phyloP scores from a whole-genome alignment of 768 basidiomycete species.

The Tylopilus felleus region DNA sequence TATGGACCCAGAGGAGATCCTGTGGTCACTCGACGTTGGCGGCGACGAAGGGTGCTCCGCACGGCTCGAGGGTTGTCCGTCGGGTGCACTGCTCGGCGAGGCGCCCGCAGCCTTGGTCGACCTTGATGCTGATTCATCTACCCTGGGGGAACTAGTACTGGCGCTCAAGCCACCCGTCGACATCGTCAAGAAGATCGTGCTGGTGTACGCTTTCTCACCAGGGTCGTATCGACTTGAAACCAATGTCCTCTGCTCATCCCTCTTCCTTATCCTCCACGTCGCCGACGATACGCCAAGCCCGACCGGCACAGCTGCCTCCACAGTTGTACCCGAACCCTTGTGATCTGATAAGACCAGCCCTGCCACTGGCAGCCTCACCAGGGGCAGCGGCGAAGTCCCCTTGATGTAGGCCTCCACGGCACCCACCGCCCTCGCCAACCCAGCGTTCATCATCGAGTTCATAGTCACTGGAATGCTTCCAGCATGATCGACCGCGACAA shows the following conservation, averaged over 20 bases:
- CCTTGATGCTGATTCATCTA: conserved; percentile 40
- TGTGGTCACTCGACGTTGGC: conserved; percentile 14
- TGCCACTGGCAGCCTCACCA: conserved; percentile 64
- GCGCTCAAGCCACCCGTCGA: conserved; percentile 10
- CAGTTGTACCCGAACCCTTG: conserved; percentile 30
- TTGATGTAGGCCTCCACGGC: conserved; percentile 75
- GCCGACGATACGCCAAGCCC: conserved; percentile 28
- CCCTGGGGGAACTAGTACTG: conserved; percentile 14
- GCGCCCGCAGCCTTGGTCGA: conserved; percentile 38
- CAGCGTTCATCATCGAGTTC: conserved; percentile 81
- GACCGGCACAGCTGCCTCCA: conserved; percentile 33
- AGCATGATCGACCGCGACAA: conserved; percentile 83
- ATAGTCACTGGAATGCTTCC: conserved; percentile 82
- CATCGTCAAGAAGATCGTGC: conserved; percentile 45
- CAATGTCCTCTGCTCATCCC: conserved; percentile 56
- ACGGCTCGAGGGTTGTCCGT: conserved; percentile 10
- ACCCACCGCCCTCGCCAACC: conserved; percentile 68
- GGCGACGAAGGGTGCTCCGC: conserved; percentile 25
- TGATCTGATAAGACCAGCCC: conserved; percentile 58
- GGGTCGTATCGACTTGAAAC: conserved; percentile 53
- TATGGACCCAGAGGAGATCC: conserved; percentile 24
- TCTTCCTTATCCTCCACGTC: conserved; percentile 56
- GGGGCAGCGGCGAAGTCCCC: conserved; percentile 58
- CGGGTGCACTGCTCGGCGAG: conserved; percentile 15
- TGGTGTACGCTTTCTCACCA: conserved; percentile 48